Evolutionary conservation across 192 early-diverging fungal genomes (phyloP).

Genomic region (Mortierella hygrophila): DNA sequence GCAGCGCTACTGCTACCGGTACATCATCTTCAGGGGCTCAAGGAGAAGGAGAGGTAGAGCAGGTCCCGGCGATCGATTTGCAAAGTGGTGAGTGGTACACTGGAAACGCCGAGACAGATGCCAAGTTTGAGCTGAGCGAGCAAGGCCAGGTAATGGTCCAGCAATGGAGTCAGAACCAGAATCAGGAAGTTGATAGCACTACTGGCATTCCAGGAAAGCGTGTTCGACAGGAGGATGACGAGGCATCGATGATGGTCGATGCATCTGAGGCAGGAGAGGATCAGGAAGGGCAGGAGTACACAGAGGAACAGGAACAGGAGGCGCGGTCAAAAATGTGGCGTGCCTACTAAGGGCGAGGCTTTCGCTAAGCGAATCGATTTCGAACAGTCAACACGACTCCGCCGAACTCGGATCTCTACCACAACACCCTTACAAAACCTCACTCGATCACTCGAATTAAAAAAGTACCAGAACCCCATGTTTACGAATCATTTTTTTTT

Average conservation of each 20-base stretch:
- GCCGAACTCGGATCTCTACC: background rate
- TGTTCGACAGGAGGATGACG: conserved; percentile 1
- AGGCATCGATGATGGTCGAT: conserved; percentile 7
- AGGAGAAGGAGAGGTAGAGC: conserved; percentile 16
- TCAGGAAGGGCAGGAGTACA: conserved; percentile 18
- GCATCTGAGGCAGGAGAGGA: background rate
- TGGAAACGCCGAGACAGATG: conserved; percentile 42
- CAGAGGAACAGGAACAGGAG: conserved; percentile 43
- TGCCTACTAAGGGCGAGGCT: conserved; percentile 8
- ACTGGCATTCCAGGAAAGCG: conserved; percentile 7
- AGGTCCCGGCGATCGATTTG: conserved; percentile 37
- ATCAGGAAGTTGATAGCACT: background rate
- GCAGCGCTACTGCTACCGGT: conserved; percentile 33
- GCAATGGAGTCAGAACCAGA: conserved; percentile 30
- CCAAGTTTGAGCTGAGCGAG: conserved; percentile 48
- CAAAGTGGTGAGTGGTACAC: conserved; percentile 53
- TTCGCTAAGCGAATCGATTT: background rate
- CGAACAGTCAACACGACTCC: background rate
- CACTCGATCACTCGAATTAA: background rate
- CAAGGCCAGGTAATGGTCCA: conserved; percentile 55
- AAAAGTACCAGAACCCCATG: background rate
- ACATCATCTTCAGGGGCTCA: conserved; percentile 6
- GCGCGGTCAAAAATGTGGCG: conserved; percentile 54
- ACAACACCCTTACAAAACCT: background rate
- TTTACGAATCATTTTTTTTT: too few species aligned